These are phyloP conservation scores for Mycena belliarum DNA, from an alignment of 768 basidiomycete genomes.

Conservation along the genomic window DNA sequence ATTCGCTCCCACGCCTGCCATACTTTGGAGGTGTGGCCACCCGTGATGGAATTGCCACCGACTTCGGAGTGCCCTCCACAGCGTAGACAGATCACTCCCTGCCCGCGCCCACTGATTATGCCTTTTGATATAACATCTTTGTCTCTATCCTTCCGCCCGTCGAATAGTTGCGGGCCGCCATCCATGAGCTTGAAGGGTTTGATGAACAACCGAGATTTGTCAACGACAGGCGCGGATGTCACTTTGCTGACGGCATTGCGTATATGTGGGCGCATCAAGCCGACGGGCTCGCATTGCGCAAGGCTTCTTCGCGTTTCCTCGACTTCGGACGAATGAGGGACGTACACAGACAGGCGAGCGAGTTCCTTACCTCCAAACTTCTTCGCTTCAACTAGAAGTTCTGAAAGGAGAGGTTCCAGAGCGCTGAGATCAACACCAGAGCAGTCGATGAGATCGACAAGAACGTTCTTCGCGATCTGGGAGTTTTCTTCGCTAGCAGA, in stretches of 20 bases:
- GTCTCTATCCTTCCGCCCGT: constrained; percentile 40
- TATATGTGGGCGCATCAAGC: constrained; percentile 44
- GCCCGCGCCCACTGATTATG: constrained; percentile 39
- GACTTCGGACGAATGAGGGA: constrained; percentile 36
- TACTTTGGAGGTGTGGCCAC: constrained; percentile 35
- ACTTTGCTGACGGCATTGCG: constrained; percentile 48
- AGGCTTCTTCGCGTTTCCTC: constrained; percentile 54
- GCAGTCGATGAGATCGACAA: constrained; percentile 62
- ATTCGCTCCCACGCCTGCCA: constrained; percentile 68
- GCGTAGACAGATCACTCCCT: constrained; percentile 52
- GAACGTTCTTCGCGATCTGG: constrained; percentile 61
- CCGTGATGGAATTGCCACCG: constrained; percentile 30
- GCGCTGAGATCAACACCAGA: constrained; percentile 64
- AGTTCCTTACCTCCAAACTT: constrained; percentile 36
- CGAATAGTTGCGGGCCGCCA: constrained; percentile 47
- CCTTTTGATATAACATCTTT: constrained; percentile 72
- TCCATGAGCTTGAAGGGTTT: constrained; percentile 73
- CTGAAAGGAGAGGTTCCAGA: constrained; percentile 49
- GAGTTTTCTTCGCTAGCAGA: constrained; percentile 61
- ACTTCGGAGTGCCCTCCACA: constrained; percentile 63
- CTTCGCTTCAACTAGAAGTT: constrained; percentile 34
- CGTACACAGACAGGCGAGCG: neutral
- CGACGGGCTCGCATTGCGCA: constrained; percentile 57
- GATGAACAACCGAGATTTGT: constrained; percentile 71
- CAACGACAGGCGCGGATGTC: constrained; percentile 48